These are phyloP conservation scores for Achaetomiella virescens DNA, from an alignment of 495 filamentous ascomycete genomes.

Conservation along the genomic window DNA sequence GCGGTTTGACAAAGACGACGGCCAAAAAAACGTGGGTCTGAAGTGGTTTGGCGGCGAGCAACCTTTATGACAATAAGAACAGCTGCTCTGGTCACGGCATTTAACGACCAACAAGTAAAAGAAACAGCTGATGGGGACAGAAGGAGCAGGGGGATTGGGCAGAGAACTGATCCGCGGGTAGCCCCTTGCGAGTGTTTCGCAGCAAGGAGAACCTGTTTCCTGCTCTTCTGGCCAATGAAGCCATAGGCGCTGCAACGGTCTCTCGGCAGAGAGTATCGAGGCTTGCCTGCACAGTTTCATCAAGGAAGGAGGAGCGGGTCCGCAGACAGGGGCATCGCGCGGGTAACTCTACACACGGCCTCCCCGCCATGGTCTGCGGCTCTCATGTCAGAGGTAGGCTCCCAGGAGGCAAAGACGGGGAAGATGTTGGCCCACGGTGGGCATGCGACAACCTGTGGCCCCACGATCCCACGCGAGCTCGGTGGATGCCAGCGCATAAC, in stretches of 20 bases:
- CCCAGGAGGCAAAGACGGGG: background rate
- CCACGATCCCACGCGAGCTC: constrained; percentile 4
- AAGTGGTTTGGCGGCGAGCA: constrained; percentile 3
- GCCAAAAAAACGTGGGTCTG: background rate
- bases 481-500: constrained; percentile 27
- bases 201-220: constrained; percentile 24
- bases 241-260: constrained; percentile 24
- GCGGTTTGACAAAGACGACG: constrained; percentile 11
- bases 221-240: constrained; percentile 30
- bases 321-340: constrained; percentile 7
- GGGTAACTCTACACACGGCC: constrained; percentile 1
- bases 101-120: constrained; percentile 5
- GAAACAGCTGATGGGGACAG: background rate
- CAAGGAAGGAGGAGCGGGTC: constrained; percentile 9
- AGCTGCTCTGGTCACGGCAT: background rate
- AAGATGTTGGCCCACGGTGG: background rate
- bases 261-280: constrained; percentile 13
- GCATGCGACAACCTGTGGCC: constrained; percentile 7
- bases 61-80: constrained; percentile 16
- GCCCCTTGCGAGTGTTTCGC: constrained; percentile 26
- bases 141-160: constrained; percentile 10
- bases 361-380: background rate
- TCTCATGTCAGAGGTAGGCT: background rate
- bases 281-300: constrained; percentile 15
- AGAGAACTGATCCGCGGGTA: constrained; percentile 21